phyloP scores from a whole-genome alignment of 257 asterid genomes.

The Primulina tabacum region DNA sequence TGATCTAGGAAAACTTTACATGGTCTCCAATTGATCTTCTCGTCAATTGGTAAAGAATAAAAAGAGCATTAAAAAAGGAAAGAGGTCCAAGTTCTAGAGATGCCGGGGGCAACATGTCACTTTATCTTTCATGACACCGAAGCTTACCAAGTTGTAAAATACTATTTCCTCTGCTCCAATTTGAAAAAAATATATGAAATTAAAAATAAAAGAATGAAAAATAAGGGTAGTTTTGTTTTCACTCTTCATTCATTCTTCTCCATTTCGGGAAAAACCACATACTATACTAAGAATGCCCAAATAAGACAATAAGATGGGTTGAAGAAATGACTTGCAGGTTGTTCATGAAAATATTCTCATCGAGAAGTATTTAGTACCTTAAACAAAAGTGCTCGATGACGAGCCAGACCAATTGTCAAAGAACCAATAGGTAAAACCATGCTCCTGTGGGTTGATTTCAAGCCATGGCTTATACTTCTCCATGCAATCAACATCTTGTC shows the following conservation, averaged over 20 bases:
- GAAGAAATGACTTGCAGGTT: not conserved
- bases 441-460: conserved; percentile 75
- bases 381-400: conserved; percentile 94
- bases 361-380: conserved; percentile 54
- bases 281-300: conserved; percentile 1
- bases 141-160: not conserved
- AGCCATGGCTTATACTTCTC: conserved; percentile 57
- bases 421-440: conserved; percentile 97
- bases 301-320: not conserved
- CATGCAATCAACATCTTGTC: conserved; percentile 73
- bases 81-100: not conserved
- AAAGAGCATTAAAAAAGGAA: not conserved
- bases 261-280: not conserved
- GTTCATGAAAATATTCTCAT: conserved; percentile 7
- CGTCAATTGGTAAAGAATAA: not conserved
- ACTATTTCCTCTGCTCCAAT: not conserved
- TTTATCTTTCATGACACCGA: not conserved
- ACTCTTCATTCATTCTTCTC: not conserved
- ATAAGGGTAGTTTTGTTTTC: not conserved
- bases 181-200: not conserved
- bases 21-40: not conserved
- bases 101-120: not conserved
- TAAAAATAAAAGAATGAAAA: too few species aligned
- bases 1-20: not conserved
- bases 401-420: conserved; percentile 82